A percentile compares a stretch with the other conserved stretches of the same genome.
These are phyloP conservation scores for Ophiostoma tasmaniense DNA, from an alignment of 2,329 filamentous ascomycete genomes.

Conservation along the genomic window DNA sequence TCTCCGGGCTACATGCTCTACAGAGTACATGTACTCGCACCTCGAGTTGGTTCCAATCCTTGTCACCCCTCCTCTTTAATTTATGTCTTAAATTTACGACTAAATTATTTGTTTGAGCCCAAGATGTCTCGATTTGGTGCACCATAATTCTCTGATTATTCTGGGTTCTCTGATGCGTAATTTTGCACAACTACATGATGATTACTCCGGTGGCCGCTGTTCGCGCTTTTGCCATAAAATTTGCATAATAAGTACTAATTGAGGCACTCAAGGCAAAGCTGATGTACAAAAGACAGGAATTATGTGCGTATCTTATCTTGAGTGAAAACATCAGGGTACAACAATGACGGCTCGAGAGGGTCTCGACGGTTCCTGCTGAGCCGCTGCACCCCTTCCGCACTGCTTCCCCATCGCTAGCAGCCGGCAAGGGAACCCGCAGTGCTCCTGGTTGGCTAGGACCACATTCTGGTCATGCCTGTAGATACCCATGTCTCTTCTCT, in stretches of 20 bases:
- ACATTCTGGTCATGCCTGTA: conserved; percentile 10
- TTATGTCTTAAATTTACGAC: no score
- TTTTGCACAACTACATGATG: neutral
- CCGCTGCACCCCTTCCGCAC: neutral
- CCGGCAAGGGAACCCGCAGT: conserved; percentile 2
- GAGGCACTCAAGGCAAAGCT: no score
- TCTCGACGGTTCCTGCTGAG: neutral
- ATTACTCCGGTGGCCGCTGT: neutral
- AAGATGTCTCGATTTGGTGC: neutral
- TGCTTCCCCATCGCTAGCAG: neutral
- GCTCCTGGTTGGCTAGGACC: conserved; percentile 11
- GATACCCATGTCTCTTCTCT: neutral
- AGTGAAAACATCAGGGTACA: no score
- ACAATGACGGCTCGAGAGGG: neutral
- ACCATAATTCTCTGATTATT: no score
- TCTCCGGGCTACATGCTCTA: neutral
- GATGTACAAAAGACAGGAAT: no score
- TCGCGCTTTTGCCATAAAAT: neutral
- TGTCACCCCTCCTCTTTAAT: neutral
- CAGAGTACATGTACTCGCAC: neutral
- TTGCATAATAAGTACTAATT: neutral
- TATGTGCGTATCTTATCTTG: neutral
- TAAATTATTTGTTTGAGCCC: neutral
- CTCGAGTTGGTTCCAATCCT: neutral
- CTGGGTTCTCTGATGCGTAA: no score